Conservation (phyloP, 2,329 filamentous ascomycete species). For the Chrysoporthe deuterocubensis region DNA sequence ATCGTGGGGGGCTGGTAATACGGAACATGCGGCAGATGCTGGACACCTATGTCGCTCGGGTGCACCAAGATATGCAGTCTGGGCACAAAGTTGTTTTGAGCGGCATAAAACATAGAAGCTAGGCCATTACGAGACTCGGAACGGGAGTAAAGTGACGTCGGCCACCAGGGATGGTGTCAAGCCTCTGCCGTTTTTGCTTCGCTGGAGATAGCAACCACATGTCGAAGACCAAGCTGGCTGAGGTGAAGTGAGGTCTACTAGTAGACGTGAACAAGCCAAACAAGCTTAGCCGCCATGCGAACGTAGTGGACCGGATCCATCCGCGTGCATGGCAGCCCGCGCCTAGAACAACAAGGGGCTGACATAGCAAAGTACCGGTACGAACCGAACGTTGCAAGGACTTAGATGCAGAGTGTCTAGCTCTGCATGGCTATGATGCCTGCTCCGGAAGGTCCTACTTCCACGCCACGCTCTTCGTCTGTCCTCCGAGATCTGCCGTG, state of each 20-base stretch:
- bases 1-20: background rate
- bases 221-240: background rate
- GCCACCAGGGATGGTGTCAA: background rate
- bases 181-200: background rate
- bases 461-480: too few relatives aligned
- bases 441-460: background rate
- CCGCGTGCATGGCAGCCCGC: constrained; percentile 17
- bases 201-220: background rate
- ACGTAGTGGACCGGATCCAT: constrained; percentile 21
- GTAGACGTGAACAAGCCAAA: constrained; percentile 10
- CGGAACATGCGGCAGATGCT: background rate
- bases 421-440: background rate
- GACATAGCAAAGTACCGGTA: background rate
- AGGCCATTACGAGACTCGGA: background rate
- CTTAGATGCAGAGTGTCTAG: background rate
- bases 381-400: background rate
- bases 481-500: too few relatives aligned
- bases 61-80: background rate
- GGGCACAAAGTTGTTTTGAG: background rate
- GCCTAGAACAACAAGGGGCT: background rate
- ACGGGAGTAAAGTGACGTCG: background rate
- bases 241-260: background rate
- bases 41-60: background rate
- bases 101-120: background rate
- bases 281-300: constrained; percentile 22